Percentiles rank a stretch among this genome's conserved stretches.
These are phyloP conservation scores for Penicillium psychrosexuale DNA, from an alignment of 2,329 filamentous ascomycete species.

Conservation along the genomic window DNA sequence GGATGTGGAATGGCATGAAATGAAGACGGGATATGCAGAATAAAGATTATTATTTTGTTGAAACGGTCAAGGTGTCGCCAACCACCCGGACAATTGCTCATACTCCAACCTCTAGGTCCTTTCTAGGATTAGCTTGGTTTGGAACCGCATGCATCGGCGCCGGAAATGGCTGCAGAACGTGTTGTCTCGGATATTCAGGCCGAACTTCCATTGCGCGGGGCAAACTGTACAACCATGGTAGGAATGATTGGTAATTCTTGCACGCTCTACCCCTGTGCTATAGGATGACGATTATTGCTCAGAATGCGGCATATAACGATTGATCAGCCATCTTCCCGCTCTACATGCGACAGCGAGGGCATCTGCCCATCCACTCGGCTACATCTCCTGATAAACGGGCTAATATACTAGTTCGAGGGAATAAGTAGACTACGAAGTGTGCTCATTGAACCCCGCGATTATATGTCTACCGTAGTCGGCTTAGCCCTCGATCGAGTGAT, in stretches of 20 bases:
- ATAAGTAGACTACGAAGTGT: neutral
- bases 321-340: neutral
- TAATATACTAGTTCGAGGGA: neutral
- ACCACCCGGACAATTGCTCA: neutral
- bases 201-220: constrained; percentile 12
- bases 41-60: neutral
- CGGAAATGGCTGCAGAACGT: constrained; percentile 8
- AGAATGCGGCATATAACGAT: neutral
- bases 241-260: neutral
- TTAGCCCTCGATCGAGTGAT: neutral
- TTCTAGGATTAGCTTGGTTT: neutral
- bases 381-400: neutral
- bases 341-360: neutral
- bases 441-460: neutral
- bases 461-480: neutral
- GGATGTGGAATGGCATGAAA: neutral
- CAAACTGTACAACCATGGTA: neutral
- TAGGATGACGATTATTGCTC: neutral
- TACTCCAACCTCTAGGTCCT: neutral
- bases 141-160: neutral
- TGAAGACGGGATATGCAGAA: neutral
- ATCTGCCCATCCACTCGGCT: neutral
- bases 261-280: neutral
- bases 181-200: constrained; percentile 8
- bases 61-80: neutral